Conservation (phyloP, 2,329 filamentous ascomycete genomes). For the Coleophoma cylindrospora region DNA sequence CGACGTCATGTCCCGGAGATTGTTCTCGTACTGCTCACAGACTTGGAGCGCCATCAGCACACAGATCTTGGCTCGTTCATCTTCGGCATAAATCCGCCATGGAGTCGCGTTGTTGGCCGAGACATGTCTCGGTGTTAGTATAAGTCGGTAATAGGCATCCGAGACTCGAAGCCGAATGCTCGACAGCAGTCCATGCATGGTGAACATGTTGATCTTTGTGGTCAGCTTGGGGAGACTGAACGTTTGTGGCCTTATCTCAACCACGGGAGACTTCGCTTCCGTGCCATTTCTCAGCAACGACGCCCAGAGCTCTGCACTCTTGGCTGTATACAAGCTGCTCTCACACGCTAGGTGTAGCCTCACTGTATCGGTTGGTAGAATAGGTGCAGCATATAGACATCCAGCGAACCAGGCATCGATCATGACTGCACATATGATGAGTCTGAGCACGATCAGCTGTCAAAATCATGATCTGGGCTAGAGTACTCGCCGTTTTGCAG, state of each 20-base stretch:
- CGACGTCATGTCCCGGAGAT: constrained; percentile 36
- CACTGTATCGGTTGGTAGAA: constrained; percentile 12
- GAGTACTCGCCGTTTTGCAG: constrained; percentile 35
- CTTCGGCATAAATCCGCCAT: constrained; percentile 39
- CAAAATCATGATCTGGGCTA: background rate
- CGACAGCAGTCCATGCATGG: constrained; percentile 31
- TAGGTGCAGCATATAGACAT: constrained; percentile 13
- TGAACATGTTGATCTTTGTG: constrained; percentile 21
- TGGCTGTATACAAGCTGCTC: constrained; percentile 13
- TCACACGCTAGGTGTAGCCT: constrained; percentile 15
- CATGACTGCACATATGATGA: constrained; percentile 15
- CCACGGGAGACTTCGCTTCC: too few species aligned
- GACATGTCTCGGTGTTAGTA: constrained; percentile 27
- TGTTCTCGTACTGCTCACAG: constrained; percentile 33
- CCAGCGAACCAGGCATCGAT: constrained; percentile 19
- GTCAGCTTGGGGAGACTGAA: constrained; percentile 28
- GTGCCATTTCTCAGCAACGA: too few species aligned
- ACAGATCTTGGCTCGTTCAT: constrained; percentile 34
- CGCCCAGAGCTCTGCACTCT: constrained; percentile 13
- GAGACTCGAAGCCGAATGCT: constrained; percentile 35
- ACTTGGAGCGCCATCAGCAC: constrained; percentile 5
- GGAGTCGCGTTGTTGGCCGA: constrained; percentile 32
- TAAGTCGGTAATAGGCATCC: constrained; percentile 35
- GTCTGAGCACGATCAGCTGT: constrained; percentile 4
- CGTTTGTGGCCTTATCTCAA: constrained; percentile 18